These are phyloP conservation scores for Diaporthe nobilis DNA, from an alignment of 2,329 filamentous ascomycete genomes.

Conservation along the genomic window DNA sequence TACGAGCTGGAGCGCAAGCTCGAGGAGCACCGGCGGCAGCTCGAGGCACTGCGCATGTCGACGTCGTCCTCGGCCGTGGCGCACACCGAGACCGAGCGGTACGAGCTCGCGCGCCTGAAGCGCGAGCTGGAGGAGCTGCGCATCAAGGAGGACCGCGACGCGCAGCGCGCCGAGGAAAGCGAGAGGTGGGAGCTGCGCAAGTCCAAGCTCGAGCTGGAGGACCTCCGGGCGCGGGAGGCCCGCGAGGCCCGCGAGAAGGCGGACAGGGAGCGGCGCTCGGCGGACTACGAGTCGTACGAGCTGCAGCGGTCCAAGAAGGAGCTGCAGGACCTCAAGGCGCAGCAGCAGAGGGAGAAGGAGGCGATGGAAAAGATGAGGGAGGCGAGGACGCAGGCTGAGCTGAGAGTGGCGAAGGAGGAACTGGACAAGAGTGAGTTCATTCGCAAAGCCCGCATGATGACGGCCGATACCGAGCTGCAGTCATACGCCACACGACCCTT, in stretches of 20 bases:
- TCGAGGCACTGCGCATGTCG: slow-evolving; percentile 38
- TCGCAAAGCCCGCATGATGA: background rate
- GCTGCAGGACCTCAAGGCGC: slow-evolving; percentile 56
- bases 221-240: slow-evolving; percentile 35
- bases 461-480: slow-evolving; percentile 11
- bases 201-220: slow-evolving; percentile 57
- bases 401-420: slow-evolving; percentile 63
- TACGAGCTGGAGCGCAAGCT: slow-evolving; percentile 50
- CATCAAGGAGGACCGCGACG: slow-evolving; percentile 58
- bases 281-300: slow-evolving; percentile 51
- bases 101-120: slow-evolving; percentile 55
- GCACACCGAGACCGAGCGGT: slow-evolving; percentile 48
- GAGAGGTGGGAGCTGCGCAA: slow-evolving; percentile 55
- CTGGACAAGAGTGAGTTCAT: slow-evolving; percentile 55
- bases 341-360: slow-evolving; percentile 52
- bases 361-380: slow-evolving; percentile 56
- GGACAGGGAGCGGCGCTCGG: slow-evolving; percentile 44
- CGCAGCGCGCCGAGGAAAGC: slow-evolving; percentile 47
- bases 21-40: slow-evolving; percentile 41
- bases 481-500: slow-evolving; percentile 14
- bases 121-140: slow-evolving; percentile 62
- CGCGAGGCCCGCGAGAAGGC: slow-evolving; percentile 42
- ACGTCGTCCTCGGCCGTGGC: slow-evolving; percentile 37
- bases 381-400: slow-evolving; percentile 62
- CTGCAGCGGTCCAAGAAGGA: slow-evolving; percentile 56